Conservation (phyloP, 345 rosid genomes). For the Salix koriyanagi region DNA sequence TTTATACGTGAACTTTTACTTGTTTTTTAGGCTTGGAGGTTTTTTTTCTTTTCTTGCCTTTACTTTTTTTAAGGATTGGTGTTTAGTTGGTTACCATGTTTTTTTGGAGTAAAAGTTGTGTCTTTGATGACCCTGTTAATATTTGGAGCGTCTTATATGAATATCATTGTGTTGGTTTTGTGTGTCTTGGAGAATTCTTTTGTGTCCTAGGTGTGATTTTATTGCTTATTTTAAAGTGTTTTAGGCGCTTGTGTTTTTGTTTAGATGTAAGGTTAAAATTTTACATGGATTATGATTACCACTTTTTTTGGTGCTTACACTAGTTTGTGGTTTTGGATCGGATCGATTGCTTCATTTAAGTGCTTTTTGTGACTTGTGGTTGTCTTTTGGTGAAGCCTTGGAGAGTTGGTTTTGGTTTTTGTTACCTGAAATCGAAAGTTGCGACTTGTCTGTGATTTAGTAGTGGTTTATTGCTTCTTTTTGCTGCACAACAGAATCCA, state of each 20-base stretch:
- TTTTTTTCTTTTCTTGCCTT: background rate
- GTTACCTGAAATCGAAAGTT: background rate
- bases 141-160: background rate
- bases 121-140: background rate
- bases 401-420: constrained; percentile 1
- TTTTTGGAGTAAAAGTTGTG: background rate
- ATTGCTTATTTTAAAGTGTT: background rate
- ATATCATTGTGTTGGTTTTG: background rate
- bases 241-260: background rate
- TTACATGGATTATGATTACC: background rate
- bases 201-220: background rate
- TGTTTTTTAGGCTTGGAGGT: background rate
- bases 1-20: background rate
- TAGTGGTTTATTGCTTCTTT: background rate
- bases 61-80: background rate
- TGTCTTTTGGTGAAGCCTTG: constrained; percentile 6
- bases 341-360: background rate
- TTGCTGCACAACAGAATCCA: background rate
- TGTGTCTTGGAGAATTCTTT: background rate
- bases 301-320: background rate
- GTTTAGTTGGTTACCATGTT: background rate
- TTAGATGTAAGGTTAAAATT: background rate
- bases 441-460: background rate
- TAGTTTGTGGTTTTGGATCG: background rate
- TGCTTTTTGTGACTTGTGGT: background rate